These are phyloP conservation scores for Hypocrella siamensis DNA, from an alignment of 2,329 filamentous ascomycete species.

Conservation along the genomic window DNA sequence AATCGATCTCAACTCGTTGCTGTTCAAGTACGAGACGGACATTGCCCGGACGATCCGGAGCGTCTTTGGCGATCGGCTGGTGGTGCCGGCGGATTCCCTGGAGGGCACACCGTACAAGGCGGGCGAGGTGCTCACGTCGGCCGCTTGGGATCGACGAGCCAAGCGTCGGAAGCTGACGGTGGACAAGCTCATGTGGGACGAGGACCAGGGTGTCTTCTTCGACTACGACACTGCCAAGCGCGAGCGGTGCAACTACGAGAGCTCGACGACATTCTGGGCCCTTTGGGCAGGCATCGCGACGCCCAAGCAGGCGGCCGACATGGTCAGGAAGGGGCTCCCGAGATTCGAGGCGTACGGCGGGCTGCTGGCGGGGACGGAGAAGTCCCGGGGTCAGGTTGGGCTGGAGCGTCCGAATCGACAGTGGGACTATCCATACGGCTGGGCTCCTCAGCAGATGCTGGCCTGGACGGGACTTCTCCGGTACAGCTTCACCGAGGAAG, in stretches of 20 bases:
- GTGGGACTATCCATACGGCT: slow-evolving; percentile 97
- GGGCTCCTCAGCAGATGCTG: slow-evolving; percentile 97
- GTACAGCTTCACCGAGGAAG: slow-evolving; percentile 84
- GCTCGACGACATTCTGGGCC: slow-evolving; percentile 89
- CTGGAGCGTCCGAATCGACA: slow-evolving; percentile 83
- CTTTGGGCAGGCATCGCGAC: slow-evolving; percentile 88
- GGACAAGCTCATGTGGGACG: slow-evolving; percentile 89
- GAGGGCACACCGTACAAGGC: slow-evolving; percentile 45
- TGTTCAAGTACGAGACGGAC: slow-evolving; percentile 96
- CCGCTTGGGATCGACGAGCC: slow-evolving; percentile 79
- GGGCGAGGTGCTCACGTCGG: slow-evolving; percentile 63
- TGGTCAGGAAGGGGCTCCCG: slow-evolving; percentile 71
- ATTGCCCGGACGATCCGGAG: slow-evolving; percentile 76
- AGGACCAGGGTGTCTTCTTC: slow-evolving; percentile 88
- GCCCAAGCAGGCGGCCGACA: slow-evolving; percentile 67
- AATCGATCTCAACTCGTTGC: slow-evolving; percentile 81
- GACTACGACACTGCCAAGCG: slow-evolving; percentile 84
- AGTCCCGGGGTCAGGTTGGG: slow-evolving; percentile 67
- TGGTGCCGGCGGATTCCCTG: slow-evolving; percentile 73
- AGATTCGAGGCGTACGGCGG: slow-evolving; percentile 81
- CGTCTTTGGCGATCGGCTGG: slow-evolving; percentile 67
- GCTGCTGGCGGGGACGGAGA: slow-evolving; percentile 74
- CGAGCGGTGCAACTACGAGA: slow-evolving; percentile 72
- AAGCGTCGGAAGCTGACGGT: slow-evolving; percentile 72
- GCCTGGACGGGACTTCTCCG: slow-evolving; percentile 87